phyloP scores from a whole-genome alignment of 75 land plant species.

The Larix kaempferi region DNA sequence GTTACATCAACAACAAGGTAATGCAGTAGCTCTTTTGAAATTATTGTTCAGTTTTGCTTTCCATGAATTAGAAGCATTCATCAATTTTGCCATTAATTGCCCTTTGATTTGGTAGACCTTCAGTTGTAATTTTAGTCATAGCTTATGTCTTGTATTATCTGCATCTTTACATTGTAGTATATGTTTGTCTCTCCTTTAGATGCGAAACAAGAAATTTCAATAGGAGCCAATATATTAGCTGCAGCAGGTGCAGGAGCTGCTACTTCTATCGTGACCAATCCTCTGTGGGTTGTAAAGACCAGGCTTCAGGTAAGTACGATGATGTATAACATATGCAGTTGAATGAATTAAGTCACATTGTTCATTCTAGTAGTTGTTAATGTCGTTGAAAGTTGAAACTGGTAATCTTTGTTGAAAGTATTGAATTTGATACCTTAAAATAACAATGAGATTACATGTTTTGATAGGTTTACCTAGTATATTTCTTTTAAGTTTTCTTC shows the following conservation, averaged over 20 bases:
- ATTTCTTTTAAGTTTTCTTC: too few relatives aligned
- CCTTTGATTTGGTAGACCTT: background rate
- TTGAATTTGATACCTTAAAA: too few relatives aligned
- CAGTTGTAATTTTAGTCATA: background rate
- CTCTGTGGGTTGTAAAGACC: slow-evolving; percentile 99
- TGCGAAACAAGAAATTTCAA: slow-evolving; percentile 47
- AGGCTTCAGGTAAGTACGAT: slow-evolving; percentile 68
- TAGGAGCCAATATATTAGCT: slow-evolving; percentile 87
- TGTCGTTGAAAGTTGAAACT: too few relatives aligned
- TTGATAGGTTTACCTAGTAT: too few relatives aligned
- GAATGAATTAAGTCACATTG: too few relatives aligned
- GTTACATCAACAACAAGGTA: slow-evolving; percentile 17
- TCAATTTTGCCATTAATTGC: background rate
- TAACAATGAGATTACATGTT: too few relatives aligned
- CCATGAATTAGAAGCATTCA: too few relatives aligned
- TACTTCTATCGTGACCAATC: slow-evolving; percentile 88
- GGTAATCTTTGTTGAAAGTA: too few relatives aligned
- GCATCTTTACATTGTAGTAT: background rate
- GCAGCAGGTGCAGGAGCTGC: slow-evolving; percentile 98
- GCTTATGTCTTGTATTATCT: slow-evolving; percentile 3
- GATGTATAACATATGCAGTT: background rate
- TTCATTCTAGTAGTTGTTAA: too few relatives aligned
- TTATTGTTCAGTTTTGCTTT: background rate
- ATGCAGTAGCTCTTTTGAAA: background rate
- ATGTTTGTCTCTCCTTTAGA: slow-evolving; percentile 21